These are phyloP conservation scores for Gigaspora rosea DNA, from an alignment of 192 early-diverging fungal species.

Conservation along the genomic window DNA sequence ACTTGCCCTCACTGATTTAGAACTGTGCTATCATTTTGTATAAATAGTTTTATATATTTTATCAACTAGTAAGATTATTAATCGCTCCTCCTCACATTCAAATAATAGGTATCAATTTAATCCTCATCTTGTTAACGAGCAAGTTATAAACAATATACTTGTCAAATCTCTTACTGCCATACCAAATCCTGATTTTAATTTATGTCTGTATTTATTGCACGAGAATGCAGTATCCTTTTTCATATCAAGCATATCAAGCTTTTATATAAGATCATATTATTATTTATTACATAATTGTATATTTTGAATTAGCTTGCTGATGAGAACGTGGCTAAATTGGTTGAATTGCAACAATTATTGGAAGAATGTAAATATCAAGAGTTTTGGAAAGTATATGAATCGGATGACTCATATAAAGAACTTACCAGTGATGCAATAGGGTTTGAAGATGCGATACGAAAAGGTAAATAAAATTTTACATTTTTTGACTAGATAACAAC, in stretches of 20 bases:
- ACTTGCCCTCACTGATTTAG: constrained; percentile 35
- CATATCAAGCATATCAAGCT: too few species aligned
- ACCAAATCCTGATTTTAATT: constrained; percentile 87
- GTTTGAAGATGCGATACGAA: constrained; percentile 75
- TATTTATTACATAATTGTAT: too few species aligned
- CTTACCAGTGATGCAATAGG: constrained; percentile 63
- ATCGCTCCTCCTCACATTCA: not conserved
- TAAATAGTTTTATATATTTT: not conserved
- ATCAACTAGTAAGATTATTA: not conserved
- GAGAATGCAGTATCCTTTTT: constrained; percentile 61
- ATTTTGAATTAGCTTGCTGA: constrained; percentile 37
- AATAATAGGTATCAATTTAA: constrained; percentile 85
- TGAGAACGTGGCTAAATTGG: constrained; percentile 59
- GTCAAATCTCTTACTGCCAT: constrained; percentile 81
- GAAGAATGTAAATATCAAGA: constrained; percentile 73
- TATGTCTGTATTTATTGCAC: constrained; percentile 83
- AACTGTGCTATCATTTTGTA: not conserved
- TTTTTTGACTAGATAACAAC: not conserved
- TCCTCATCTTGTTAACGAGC: constrained; percentile 69
- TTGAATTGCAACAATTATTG: constrained; percentile 73
- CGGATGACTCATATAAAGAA: constrained; percentile 57
- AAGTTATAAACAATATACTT: constrained; percentile 74
- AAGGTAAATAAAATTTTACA: constrained; percentile 39
- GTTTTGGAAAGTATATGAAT: constrained; percentile 70
- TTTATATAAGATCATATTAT: too few species aligned